Percentiles rank a stretch among this genome's conserved stretches.
Conservation (phyloP, 2,329 filamentous ascomycete species). For the Alternaria ethzedia region DNA sequence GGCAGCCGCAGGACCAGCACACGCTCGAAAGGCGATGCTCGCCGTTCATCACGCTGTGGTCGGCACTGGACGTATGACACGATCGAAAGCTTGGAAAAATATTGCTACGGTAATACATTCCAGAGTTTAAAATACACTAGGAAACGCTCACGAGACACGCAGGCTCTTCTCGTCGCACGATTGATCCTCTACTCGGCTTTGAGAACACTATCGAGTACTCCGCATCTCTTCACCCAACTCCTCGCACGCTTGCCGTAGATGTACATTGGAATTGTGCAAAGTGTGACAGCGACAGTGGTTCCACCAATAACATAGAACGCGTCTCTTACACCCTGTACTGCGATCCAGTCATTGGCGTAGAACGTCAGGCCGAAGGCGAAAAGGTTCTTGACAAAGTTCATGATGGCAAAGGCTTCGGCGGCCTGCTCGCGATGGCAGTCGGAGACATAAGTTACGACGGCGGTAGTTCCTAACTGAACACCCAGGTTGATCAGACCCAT, state of each 20-base stretch:
- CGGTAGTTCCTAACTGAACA: constrained; percentile 29
- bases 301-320: constrained; percentile 31
- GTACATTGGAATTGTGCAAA: constrained; percentile 34
- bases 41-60: not conserved
- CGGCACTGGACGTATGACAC: not conserved
- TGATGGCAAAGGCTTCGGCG: constrained; percentile 33
- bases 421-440: constrained; percentile 34
- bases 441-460: constrained; percentile 30
- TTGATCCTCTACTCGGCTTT: constrained; percentile 1
- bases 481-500: constrained; percentile 36
- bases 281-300: constrained; percentile 25
- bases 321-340: constrained; percentile 24
- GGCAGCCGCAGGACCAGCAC: not conserved
- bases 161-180: not conserved
- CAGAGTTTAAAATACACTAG: not conserved
- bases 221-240: constrained; percentile 42
- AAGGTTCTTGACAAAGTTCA: constrained; percentile 38
- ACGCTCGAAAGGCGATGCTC: not conserved
- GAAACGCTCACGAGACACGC: not conserved
- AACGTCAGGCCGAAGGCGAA: constrained; percentile 34
- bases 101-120: not conserved
- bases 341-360: constrained; percentile 33
- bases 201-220: constrained; percentile 25
- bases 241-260: constrained; percentile 33
- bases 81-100: not conserved